Percentiles rank a stretch among this genome's conserved stretches.
Evolutionary conservation across 805 yeast species (phyloP).

Genomic region (Candida krabiensis): DNA sequence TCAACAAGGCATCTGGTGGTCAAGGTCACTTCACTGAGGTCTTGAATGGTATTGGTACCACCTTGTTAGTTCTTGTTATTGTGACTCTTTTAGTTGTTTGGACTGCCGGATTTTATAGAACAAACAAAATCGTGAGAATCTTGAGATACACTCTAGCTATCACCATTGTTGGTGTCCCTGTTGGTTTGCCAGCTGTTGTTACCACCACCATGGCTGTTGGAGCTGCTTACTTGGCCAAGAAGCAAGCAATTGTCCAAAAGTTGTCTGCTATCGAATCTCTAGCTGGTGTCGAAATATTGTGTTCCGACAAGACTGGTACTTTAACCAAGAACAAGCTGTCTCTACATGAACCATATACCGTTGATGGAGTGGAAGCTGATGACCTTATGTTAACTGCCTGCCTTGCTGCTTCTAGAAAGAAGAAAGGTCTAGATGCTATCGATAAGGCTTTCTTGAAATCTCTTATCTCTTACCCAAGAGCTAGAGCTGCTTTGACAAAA

Average conservation of each 20-base stretch:
- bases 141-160: constrained; percentile 91
- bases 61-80: constrained; percentile 84
- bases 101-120: constrained; percentile 93
- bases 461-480: constrained; percentile 83
- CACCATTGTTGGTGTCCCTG: constrained; percentile 97
- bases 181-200: constrained; percentile 97
- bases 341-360: constrained; percentile 95
- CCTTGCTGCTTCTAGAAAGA: constrained; percentile 96
- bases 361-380: constrained; percentile 94
- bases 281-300: constrained; percentile 96
- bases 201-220: constrained; percentile 99
- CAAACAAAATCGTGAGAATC: constrained; percentile 81
- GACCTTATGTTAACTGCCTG: constrained; percentile 97
- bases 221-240: constrained; percentile 97
- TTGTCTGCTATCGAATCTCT: constrained; percentile 94
- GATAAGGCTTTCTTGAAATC: constrained; percentile 96
- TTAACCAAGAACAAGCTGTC: constrained; percentile 96
- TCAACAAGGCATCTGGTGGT: constrained; percentile 91
- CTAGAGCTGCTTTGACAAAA: constrained; percentile 88
- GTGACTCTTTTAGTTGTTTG: constrained; percentile 85
- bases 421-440: constrained; percentile 97
- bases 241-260: constrained; percentile 96
- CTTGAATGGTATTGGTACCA: constrained; percentile 95
- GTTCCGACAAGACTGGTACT: constrained; percentile 98
- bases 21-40: constrained; percentile 97